Evolutionary conservation across 768 basidiomycete genomes (phyloP), one percentile per base, ranked within the genome.

Genomic region (Gloeopeniophorella convolvens): DNA sequence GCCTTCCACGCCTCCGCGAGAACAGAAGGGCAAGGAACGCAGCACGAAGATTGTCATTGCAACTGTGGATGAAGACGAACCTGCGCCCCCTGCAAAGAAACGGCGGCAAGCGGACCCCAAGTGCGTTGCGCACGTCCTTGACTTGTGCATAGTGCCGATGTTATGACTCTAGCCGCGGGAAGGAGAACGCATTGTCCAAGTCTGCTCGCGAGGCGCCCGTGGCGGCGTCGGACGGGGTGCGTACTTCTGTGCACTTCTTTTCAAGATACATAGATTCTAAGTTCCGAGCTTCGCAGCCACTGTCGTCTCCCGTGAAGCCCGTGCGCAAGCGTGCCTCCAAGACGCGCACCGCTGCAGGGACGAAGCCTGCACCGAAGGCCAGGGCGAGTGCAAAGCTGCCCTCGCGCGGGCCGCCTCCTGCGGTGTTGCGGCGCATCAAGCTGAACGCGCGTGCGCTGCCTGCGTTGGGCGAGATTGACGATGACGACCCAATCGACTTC

Each of bases 401-500:
- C 12, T 15, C 41, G 9, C 45, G 51, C n/a, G 46, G 51, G 0
- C 42, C 37, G 13, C 51, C 51, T 0, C 51, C 10, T 3, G 46
- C 18, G 6, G 46, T 53, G 15, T 42, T 48, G 5, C 46, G 51
- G 3, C 51, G 51, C 4, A 37, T 53, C 30, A 42, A 43, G 13
- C 18, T 13, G 13, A 48, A 42, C 20, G 51, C 45, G 9, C 51
- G n/a, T 12, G 23, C 13, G 11, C 34, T 21, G 35, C 39, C 30
- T 7, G 40, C 30, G 16, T n/a, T 26, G 8, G 16, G 37, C 12
- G 49, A 44, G 4, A 11, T 42, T 23, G 51, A 53, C 18, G 51
- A 48, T 12, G 51, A 53, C 41, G 51, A 53, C 37, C 51, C 46
- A 20, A 53, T 53, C 23, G 41, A 53, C 40, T 53, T 53, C 24